phyloP scores from a whole-genome alignment of 768 basidiomycete genomes.

The Phaffia tasmanica region DNA sequence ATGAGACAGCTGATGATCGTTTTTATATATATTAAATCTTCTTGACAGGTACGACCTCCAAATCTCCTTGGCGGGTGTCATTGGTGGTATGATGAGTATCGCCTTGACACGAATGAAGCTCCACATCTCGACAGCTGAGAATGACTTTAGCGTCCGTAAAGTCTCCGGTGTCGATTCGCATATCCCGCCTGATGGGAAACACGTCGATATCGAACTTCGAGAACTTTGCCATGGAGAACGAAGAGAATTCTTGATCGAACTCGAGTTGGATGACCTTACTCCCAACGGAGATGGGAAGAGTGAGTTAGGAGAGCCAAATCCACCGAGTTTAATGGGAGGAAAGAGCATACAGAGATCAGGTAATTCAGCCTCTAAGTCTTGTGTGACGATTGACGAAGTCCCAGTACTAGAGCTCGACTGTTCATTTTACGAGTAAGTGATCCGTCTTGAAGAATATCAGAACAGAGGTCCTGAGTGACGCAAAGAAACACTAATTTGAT shows the following conservation, averaged over 20 bases:
- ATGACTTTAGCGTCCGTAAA: slow-evolving; percentile 84
- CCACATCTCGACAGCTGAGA: slow-evolving; percentile 85
- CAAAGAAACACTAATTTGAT: no score
- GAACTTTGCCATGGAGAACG: slow-evolving; percentile 92
- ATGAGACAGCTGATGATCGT: background rate
- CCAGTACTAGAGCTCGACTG: slow-evolving; percentile 94
- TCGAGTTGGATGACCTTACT: slow-evolving; percentile 57
- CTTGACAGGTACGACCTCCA: slow-evolving; percentile 61
- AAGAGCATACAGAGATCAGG: background rate
- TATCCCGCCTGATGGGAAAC: slow-evolving; percentile 78
- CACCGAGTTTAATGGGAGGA: background rate
- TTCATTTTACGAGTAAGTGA: slow-evolving; percentile 61
- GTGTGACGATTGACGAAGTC: slow-evolving; percentile 92
- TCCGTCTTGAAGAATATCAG: no score
- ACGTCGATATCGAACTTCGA: slow-evolving; percentile 88
- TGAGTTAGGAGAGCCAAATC: background rate
- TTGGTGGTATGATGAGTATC: slow-evolving; percentile 95
- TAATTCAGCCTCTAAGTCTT: slow-evolving; percentile 58
- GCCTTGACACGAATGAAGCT: slow-evolving; percentile 86
- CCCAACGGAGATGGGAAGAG: slow-evolving; percentile 9
- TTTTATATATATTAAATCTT: slow-evolving; percentile 3
- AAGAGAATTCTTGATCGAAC: slow-evolving; percentile 93
- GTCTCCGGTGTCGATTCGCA: slow-evolving; percentile 81
- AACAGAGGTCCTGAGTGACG: no score
- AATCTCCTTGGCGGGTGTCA: slow-evolving; percentile 80